Evolutionary conservation across 306 rosid species (phyloP).

Genomic region (Aeschynomene evenia): DNA sequence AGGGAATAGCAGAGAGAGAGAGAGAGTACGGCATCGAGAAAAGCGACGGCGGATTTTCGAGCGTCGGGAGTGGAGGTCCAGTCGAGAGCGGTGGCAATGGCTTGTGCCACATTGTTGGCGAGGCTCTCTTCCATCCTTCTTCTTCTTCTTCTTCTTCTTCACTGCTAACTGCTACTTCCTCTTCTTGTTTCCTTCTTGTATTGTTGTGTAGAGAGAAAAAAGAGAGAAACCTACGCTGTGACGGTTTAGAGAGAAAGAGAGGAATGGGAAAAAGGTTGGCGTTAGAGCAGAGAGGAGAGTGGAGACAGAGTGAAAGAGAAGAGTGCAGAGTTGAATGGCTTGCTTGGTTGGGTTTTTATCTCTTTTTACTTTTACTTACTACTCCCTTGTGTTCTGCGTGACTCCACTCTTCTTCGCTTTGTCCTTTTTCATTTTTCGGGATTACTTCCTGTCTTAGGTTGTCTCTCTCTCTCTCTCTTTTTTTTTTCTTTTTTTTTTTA

Average conservation of each 20-base stretch:
- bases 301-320: too few species aligned
- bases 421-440: neutral
- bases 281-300: too few species aligned
- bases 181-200: neutral
- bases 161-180: neutral
- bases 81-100: slow-evolving; percentile 80
- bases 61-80: slow-evolving; percentile 74
- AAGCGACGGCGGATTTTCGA: slow-evolving; percentile 70
- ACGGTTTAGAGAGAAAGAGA: too few species aligned
- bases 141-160: neutral
- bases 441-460: neutral
- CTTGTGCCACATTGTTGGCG: slow-evolving; percentile 74
- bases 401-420: neutral
- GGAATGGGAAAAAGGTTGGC: too few species aligned
- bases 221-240: neutral
- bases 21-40: slow-evolving; percentile 67
- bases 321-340: too few species aligned
- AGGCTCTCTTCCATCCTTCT: slow-evolving; percentile 51
- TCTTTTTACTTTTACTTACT: too few species aligned
- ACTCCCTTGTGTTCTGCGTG: neutral
- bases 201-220: neutral
- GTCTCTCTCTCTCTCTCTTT: neutral
- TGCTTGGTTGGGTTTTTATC: too few species aligned
- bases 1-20: neutral
- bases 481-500: too few species aligned